These are phyloP conservation scores for Melampsora medusae DNA, from an alignment of 1,284 basidiomycete species.

Conservation along the genomic window DNA sequence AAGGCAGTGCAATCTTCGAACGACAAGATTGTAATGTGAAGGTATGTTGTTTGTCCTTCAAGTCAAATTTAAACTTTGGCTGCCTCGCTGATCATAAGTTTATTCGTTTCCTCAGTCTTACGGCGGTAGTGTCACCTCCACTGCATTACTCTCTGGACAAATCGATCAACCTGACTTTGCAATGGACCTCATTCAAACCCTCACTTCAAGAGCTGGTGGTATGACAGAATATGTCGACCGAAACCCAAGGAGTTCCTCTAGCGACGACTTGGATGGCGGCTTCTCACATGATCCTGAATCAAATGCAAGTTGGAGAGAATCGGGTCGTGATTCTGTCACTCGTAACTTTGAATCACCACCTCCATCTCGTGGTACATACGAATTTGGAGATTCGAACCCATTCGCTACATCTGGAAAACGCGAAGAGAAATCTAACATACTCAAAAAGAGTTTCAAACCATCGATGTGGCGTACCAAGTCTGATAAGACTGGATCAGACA, in stretches of 20 bases:
- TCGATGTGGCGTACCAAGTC: too few relatives aligned
- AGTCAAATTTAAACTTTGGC: not conserved
- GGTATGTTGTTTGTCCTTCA: slow-evolving; percentile 48
- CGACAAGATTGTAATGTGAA: slow-evolving; percentile 68
- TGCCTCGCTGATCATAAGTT: not conserved
- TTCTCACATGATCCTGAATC: not conserved
- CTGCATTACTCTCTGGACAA: slow-evolving; percentile 73
- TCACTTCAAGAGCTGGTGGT: slow-evolving; percentile 53
- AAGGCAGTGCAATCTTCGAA: slow-evolving; percentile 91
- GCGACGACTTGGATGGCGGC: not conserved
- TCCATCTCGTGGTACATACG: too few relatives aligned
- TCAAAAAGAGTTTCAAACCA: too few relatives aligned
- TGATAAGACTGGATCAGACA: too few relatives aligned
- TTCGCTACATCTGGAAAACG: too few relatives aligned
- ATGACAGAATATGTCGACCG: slow-evolving; percentile 34
- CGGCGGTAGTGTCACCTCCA: slow-evolving; percentile 68
- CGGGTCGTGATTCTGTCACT: too few relatives aligned
- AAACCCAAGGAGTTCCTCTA: not conserved
- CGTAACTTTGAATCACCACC: too few relatives aligned
- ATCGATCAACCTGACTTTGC: slow-evolving; percentile 77
- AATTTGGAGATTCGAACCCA: too few relatives aligned
- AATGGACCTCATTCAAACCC: slow-evolving; percentile 66
- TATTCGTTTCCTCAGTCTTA: slow-evolving; percentile 61
- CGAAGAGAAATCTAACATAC: too few relatives aligned
- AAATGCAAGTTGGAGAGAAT: too few relatives aligned